A percentile compares a stretch with the other conserved stretches of the same genome.
These are phyloP conservation scores for Hanseniaspora uvarum DNA, from an alignment of 1,139 yeast genomes.

Conservation along the genomic window DNA sequence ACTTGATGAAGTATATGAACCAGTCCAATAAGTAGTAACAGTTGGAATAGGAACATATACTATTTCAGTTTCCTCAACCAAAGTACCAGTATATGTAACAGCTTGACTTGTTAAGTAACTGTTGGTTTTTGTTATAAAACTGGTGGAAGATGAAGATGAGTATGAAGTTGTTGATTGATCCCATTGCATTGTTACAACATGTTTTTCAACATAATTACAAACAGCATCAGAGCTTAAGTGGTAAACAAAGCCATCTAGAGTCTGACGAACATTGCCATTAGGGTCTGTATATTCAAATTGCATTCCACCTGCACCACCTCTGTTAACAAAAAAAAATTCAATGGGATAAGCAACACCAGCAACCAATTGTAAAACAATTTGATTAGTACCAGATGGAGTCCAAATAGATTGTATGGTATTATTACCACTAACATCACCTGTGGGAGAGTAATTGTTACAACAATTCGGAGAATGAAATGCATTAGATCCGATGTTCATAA, in stretches of 20 bases:
- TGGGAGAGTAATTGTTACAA: constrained; percentile 9
- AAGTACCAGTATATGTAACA: background rate
- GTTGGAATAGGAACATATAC: background rate
- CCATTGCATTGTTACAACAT: background rate
- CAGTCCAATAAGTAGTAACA: constrained; percentile 2
- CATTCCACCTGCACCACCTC: background rate
- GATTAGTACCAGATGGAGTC: constrained; percentile 4
- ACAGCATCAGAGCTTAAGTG: background rate
- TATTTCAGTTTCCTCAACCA: background rate
- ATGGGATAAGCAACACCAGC: constrained; percentile 20
- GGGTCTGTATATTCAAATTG: background rate
- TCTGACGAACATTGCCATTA: background rate
- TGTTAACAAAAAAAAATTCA: constrained; percentile 4
- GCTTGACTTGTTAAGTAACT: background rate
- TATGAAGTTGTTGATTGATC: background rate
- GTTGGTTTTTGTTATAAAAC: background rate
- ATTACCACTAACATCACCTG: background rate
- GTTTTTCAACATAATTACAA: background rate
- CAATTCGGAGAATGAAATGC: constrained; percentile 33
- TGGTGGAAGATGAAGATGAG: background rate
- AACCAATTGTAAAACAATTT: background rate
- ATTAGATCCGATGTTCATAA: constrained; percentile 97
- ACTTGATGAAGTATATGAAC: background rate
- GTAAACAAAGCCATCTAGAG: background rate
- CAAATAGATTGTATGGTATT: background rate